These are phyloP conservation scores for Nothophytophthora sp. DNA, from an alignment of 352 stramenopile species.

Conservation along the genomic window DNA sequence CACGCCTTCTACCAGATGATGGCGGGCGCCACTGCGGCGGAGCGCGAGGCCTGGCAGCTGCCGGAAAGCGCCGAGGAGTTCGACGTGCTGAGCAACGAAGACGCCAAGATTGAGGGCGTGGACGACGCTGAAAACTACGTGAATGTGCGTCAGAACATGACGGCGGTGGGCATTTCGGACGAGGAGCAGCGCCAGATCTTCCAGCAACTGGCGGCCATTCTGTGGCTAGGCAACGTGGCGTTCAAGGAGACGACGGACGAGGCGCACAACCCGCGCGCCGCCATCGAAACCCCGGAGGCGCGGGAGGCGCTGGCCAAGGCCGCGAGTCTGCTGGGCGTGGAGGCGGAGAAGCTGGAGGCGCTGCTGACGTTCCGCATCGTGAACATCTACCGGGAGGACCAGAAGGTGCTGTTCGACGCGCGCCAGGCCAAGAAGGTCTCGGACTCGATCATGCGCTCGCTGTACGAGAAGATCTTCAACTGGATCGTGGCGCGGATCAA, in stretches of 20 bases:
- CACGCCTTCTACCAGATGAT: constrained; percentile 95
- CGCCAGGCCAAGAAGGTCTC: constrained; percentile 81
- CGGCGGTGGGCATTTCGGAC: constrained; percentile 65
- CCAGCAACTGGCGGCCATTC: constrained; percentile 75
- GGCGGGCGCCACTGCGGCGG: constrained; percentile 51
- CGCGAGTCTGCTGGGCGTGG: constrained; percentile 65
- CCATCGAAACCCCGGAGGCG: constrained; percentile 58
- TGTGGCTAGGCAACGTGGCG: constrained; percentile 85
- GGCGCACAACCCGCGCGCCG: constrained; percentile 67
- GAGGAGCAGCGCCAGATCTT: constrained; percentile 78
- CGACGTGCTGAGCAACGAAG: constrained; percentile 65
- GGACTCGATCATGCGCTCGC: constrained; percentile 82
- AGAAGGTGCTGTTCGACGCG: constrained; percentile 75
- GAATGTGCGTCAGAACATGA: constrained; percentile 65
- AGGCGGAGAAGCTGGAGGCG: constrained; percentile 59
- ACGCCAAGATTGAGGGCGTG: constrained; percentile 73
- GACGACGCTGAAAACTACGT: constrained; percentile 74
- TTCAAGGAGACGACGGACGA: constrained; percentile 80
- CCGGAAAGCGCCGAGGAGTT: constrained; percentile 51
- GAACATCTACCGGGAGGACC: constrained; percentile 79
- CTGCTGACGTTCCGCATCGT: constrained; percentile 80
- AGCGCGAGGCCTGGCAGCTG: constrained; percentile 61
- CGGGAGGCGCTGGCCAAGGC: constrained; percentile 57
- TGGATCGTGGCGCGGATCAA: constrained; percentile 89
- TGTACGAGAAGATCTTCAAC: constrained; percentile 92